Evolutionary conservation across 31 red algal species (phyloP), one percentile per base, ranked within the genome.

Genomic region (Odonthalia washingtoniensis): DNA sequence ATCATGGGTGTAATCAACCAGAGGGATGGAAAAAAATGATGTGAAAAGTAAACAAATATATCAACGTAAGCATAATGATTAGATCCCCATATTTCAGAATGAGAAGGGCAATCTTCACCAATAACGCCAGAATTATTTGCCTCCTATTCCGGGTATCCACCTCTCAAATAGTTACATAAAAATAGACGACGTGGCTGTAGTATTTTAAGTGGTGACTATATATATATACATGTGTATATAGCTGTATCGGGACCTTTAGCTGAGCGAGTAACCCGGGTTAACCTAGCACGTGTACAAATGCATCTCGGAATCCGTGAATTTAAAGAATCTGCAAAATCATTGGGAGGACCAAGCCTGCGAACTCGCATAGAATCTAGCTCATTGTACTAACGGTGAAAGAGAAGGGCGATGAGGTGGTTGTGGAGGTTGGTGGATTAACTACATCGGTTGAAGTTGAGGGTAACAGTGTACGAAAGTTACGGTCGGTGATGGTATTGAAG

Each of bases 1-100:
- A 4, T 89, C 92, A 16, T 92, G 89, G 33, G 93, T 90, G 76
- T 85, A 98, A 40, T 89, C 86, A 1, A 85, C 63, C 2, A 92
- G 96, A 75, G 92, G 92, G 9, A 93, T 78, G 35, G 93, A 82
- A 28, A 95, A 92, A 27, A 68, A 40, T 85, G 72, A 64, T 90
- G 93, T 27, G 89, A 83, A 90, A 93, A 98, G 80, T 98, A 98
- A 3, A 95, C 92, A 84, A 98, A 98, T 3, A 93, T 68, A 75
- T 98, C 96, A 2, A 98, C 91, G 62, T 91, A 98, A 1, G 87
- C 91, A 87, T 91, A 97, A 45, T 94, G 87, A 72, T 90, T 93
- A 77, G 94, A 97, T 3, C 88, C 75, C 87, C 91, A 97, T 77
- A 87, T 78, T 0, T 68, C 57, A 34, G 78, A 35, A n/a, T 69